Percentiles rank a stretch among this genome's conserved stretches.
Conservation (phyloP, 2,329 filamentous ascomycete species). For the Aspergillus glaucus region DNA sequence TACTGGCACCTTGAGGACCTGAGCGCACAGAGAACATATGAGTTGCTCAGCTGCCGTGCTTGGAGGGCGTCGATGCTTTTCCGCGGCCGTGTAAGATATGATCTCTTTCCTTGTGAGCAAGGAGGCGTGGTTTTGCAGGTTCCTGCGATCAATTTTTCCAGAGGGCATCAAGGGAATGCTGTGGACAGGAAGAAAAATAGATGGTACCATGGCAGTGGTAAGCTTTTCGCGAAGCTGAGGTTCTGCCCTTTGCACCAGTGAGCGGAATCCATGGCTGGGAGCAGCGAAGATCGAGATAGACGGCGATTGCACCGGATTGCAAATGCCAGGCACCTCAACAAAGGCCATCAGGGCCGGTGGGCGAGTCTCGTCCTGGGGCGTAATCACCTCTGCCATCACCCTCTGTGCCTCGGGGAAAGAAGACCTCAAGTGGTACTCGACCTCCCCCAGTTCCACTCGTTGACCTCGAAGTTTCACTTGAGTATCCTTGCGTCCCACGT, state of each 20-base stretch:
- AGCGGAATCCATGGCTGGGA: neutral
- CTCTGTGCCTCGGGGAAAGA: neutral
- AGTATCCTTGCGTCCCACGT: constrained; percentile 5
- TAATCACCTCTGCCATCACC: neutral
- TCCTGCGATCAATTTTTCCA: constrained; percentile 4
- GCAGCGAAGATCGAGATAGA: neutral
- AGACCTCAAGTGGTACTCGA: constrained; percentile 2
- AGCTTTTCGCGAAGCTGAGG: constrained; percentile 1
- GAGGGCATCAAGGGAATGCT: constrained; percentile 2
- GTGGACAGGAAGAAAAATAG: neutral
- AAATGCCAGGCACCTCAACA: neutral
- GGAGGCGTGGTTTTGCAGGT: neutral
- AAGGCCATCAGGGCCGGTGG: neutral
- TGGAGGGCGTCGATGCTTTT: neutral
- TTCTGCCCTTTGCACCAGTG: neutral
- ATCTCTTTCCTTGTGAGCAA: neutral
- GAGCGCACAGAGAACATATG: neutral
- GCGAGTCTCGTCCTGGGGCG: neutral
- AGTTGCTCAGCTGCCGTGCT: neutral
- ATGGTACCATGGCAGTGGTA: constrained; percentile 5
- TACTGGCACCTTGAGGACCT: neutral
- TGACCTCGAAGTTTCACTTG: constrained; percentile 6
- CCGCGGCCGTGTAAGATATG: neutral
- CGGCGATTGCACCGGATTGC: neutral
- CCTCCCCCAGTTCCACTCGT: constrained; percentile 4